Conservation (phyloP, 371 early-diverging fungal genomes). For the Synchytrium microbalum region DNA sequence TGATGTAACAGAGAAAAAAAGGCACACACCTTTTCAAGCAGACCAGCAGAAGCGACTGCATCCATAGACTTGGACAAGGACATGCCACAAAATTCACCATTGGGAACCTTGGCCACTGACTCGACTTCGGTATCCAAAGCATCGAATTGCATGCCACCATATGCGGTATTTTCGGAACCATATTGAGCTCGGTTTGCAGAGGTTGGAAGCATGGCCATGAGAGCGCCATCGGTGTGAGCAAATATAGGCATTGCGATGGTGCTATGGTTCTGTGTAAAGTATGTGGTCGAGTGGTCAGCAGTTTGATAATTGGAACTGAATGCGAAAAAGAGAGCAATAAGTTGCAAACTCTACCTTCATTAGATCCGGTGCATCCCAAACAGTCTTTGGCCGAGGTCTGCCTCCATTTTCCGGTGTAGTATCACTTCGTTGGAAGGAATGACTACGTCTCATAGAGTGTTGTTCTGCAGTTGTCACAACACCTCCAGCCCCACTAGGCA, state of each 20-base stretch:
- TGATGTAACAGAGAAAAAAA: no score
- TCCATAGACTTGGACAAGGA: constrained; percentile 12
- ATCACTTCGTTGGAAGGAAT: not conserved
- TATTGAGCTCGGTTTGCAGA: not conserved
- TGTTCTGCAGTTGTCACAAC: not conserved
- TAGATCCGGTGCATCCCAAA: not conserved
- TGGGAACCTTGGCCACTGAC: constrained; percentile 6
- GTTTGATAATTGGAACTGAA: no score
- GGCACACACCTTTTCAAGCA: constrained; percentile 5
- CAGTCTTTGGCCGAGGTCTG: not conserved
- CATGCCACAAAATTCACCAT: constrained; percentile 18
- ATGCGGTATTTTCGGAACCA: not conserved
- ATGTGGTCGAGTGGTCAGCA: not conserved
- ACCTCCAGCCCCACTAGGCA: not conserved
- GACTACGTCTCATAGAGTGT: not conserved
- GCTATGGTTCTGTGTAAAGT: constrained; percentile 1
- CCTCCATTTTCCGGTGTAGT: no score
- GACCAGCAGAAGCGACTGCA: constrained; percentile 9
- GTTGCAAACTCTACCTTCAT: no score
- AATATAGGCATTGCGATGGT: not conserved
- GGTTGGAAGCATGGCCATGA: not conserved
- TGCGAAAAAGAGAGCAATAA: no score
- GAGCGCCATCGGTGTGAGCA: not conserved
- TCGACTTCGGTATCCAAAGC: not conserved
- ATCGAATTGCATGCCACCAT: not conserved